Base-by-base conservation (phyloP, 1,284 basidiomycete genomes). In the Waitea zeae region DNA sequence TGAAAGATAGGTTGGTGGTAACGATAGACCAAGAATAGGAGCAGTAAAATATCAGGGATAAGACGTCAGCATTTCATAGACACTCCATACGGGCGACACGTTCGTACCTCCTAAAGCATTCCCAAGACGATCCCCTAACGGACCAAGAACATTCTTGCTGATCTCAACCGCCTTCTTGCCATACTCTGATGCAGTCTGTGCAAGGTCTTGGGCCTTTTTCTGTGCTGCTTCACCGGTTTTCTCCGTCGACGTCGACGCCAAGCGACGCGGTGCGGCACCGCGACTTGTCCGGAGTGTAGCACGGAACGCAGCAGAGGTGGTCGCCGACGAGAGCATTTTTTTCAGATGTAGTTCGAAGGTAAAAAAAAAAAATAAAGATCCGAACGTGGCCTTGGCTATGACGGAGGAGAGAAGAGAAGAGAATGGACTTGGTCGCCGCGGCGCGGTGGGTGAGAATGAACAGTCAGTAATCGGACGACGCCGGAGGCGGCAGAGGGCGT, bases 101-200 rank as follows among this genome's bases (percentile, higher is more conserved):
- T 17, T 13, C 73, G 44, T 46, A 83, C 80, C 61, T 39, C 80
- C 80, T 19, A 84, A 63, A 44, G 77, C 42, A 26, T 61, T 60
- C 2, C 67, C 72, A 36, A 67, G 57, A 38, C 58, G 67, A 49
- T 77, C 64, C 24, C 75, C 74, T 17, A 68, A 52, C 31, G 72
- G 71, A 4, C 70, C 72, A 17, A 73, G 51, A 22, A 63, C 46
- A 52, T 64, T 68, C 46, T 68, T 67, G 2, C 67, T 61, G 34
- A 52, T 52, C 42, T 65, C 64, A 42, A 64, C 62, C 11, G 67
- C 58, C 50, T 67, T 62, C 30, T 59, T 62, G 4, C 69, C 66
- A 30, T 53, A 59, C 49, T 71, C 67, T 49, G 76, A 72, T 9
- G 66, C 73, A 36, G 56, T 54, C 29, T 62, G 59, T 40, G 79